Evolutionary conservation across 164 flowering plant genomes (phyloP).

Genomic region (Umbellularia californica): DNA sequence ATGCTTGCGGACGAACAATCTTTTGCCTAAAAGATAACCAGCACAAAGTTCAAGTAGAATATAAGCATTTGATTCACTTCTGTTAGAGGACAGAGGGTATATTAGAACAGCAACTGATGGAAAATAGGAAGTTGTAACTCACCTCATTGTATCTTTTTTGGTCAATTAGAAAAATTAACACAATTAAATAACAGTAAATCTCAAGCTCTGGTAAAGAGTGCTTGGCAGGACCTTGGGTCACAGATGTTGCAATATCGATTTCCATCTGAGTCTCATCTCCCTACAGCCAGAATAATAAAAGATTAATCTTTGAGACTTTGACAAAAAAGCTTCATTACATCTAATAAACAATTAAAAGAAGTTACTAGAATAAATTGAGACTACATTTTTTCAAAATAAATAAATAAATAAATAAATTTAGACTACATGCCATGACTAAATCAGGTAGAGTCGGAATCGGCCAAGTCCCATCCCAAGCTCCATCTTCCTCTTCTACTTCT

Average conservation of each 20-base stretch:
- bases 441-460: no score
- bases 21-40: conserved; percentile 58
- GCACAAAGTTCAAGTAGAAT: not conserved
- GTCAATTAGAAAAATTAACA: conserved; percentile 80
- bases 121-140: not conserved
- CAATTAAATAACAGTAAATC: conserved; percentile 76
- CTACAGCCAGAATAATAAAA: conserved; percentile 29
- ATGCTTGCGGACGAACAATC: conserved; percentile 83
- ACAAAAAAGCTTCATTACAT: not conserved
- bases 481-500: no score
- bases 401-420: no score
- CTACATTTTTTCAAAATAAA: not conserved
- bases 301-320: not conserved
- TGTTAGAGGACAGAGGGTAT: not conserved
- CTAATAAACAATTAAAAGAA: not conserved
- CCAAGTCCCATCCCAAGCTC: no score
- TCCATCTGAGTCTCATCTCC: conserved; percentile 89
- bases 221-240: conserved; percentile 43
- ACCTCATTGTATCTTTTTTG: conserved; percentile 83
- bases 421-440: no score
- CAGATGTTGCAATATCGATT: conserved; percentile 79
- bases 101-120: not conserved
- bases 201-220: conserved; percentile 82
- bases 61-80: not conserved
- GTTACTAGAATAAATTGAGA: not conserved